phyloP scores from a whole-genome alignment of 164 flowering plant genomes.

The Malania oleifera region DNA sequence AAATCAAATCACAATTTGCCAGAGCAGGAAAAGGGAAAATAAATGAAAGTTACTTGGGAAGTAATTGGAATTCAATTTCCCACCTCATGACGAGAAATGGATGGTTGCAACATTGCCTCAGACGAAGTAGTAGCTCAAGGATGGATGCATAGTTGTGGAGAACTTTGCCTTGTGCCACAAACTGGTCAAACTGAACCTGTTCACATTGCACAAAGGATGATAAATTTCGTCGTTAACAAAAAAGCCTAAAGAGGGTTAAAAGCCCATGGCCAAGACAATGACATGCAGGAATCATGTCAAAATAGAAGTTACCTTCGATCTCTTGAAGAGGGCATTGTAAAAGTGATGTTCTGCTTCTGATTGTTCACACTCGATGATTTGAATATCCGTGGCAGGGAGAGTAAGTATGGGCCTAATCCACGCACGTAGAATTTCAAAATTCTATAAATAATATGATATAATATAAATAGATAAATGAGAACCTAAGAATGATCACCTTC shows the following conservation, averaged over 20 bases:
- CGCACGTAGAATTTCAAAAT: slow-evolving; percentile 1
- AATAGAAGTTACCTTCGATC: slow-evolving; percentile 50
- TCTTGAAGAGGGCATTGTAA: slow-evolving; percentile 73
- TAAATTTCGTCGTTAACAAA: not conserved
- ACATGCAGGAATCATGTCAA: not conserved
- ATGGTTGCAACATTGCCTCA: slow-evolving; percentile 83
- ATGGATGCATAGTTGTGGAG: slow-evolving; percentile 76
- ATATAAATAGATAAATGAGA: not conserved
- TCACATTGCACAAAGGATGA: not conserved
- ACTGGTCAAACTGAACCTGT: slow-evolving; percentile 82
- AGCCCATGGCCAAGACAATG: not conserved
- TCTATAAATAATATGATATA: not conserved
- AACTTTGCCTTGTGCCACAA: slow-evolving; percentile 82
- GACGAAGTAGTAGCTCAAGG: slow-evolving; percentile 73
- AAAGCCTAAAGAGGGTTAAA: not conserved
- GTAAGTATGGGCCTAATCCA: slow-evolving; percentile 64
- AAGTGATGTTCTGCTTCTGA: slow-evolving; percentile 75
- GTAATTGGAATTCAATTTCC: not conserved
- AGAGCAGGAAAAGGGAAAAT: not conserved
- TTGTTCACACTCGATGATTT: slow-evolving; percentile 62
- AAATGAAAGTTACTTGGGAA: not conserved
- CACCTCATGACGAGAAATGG: slow-evolving; percentile 90
- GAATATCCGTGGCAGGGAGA: slow-evolving; percentile 72
- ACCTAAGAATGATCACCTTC: slow-evolving; percentile 40
- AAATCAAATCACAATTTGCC: not conserved